Evolutionary conservation across 331 rosid species (phyloP).

Genomic region (Quercus tomentella): DNA sequence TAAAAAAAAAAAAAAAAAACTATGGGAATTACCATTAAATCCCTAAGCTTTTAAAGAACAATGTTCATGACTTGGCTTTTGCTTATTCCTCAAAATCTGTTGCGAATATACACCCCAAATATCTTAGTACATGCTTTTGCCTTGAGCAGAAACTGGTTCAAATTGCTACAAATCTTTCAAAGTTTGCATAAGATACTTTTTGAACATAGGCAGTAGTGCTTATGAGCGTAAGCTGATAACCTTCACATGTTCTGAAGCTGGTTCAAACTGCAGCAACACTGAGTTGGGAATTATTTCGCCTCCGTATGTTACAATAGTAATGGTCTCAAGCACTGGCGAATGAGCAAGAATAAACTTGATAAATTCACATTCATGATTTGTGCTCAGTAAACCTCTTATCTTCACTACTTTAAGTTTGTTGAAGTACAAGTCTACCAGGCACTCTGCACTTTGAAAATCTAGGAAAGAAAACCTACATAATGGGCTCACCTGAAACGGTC

Average conservation of each 20-base stretch:
- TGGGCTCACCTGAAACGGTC: background rate
- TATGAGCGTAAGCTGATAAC: background rate
- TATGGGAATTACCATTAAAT: background rate
- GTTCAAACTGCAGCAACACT: background rate
- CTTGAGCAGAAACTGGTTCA: background rate
- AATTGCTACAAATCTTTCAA: background rate
- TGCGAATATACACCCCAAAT: background rate
- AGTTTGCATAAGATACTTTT: too few species aligned
- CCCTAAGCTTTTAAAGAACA: background rate
- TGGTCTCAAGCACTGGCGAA: conserved; percentile 9
- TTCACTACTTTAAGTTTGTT: conserved; percentile 12
- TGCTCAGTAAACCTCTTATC: background rate
- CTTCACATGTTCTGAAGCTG: conserved; percentile 10
- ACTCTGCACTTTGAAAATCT: background rate
- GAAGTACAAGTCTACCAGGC: background rate
- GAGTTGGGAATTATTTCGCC: background rate
- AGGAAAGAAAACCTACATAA: background rate
- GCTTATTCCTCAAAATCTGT: background rate
- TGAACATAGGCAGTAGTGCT: too few species aligned
- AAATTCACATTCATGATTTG: background rate
- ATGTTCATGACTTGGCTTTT: background rate
- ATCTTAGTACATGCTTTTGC: background rate
- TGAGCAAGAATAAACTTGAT: conserved; percentile 6
- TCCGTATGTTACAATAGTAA: background rate
- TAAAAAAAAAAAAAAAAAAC: background rate